Evolutionary conservation across 1,139 yeast species (phyloP).

Genomic region (Lodderomyces elongisporus): DNA sequence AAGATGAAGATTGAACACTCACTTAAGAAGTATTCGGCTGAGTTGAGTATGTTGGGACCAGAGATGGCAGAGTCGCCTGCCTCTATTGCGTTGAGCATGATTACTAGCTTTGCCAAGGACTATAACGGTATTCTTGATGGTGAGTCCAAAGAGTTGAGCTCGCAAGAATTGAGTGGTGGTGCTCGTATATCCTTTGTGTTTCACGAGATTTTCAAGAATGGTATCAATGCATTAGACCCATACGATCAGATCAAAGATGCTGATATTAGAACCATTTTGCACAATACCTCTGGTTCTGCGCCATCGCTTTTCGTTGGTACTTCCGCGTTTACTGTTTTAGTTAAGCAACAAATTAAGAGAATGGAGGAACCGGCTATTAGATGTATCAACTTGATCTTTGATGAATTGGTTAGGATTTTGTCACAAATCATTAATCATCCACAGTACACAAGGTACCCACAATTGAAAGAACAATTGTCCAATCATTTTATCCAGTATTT

Average conservation of each 20-base stretch:
- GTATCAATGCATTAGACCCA: constrained; percentile 90
- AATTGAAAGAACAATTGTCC: constrained; percentile 78
- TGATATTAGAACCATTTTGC: constrained; percentile 96
- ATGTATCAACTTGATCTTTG: constrained; percentile 87
- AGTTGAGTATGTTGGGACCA: constrained; percentile 74
- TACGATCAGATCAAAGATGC: constrained; percentile 95
- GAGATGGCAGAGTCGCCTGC: constrained; percentile 84
- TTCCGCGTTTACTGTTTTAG: constrained; percentile 93
- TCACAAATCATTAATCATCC: constrained; percentile 81
- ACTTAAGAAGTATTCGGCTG: constrained; percentile 76
- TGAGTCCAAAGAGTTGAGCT: constrained; percentile 82
- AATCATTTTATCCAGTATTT: constrained; percentile 75
- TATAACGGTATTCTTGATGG: constrained; percentile 91
- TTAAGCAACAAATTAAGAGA: constrained; percentile 88
- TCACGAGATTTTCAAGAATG: constrained; percentile 93
- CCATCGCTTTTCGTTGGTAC: constrained; percentile 98
- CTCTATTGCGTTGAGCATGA: constrained; percentile 82
- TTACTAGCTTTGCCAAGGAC: constrained; percentile 89
- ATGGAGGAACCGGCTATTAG: constrained; percentile 92
- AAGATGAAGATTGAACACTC: constrained; percentile 85
- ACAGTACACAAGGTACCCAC: constrained; percentile 84
- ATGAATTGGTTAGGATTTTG: constrained; percentile 86
- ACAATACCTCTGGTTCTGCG: constrained; percentile 94
- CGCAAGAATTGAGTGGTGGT: constrained; percentile 89
- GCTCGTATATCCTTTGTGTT: constrained; percentile 97